Evolutionary conservation across 2,329 filamentous ascomycete genomes (phyloP).

Genomic region (Colletotrichum sp.): DNA sequence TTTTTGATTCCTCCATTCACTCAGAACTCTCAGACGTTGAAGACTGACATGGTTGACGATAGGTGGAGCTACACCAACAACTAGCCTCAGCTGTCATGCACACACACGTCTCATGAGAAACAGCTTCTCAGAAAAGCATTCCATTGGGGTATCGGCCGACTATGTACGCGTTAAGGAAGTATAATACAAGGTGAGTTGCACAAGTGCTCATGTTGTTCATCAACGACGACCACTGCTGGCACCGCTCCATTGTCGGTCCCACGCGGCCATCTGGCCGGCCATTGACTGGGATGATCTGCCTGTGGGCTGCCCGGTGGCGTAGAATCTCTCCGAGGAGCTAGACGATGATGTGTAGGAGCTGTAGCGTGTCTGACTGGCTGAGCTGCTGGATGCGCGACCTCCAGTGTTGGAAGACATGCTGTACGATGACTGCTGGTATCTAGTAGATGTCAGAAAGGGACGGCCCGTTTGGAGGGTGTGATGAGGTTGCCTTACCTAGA

Average conservation of each 20-base stretch:
- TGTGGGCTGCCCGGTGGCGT: neutral
- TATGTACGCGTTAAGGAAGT: neutral
- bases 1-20: neutral
- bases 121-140: neutral
- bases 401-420: slow-evolving; percentile 7
- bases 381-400: neutral
- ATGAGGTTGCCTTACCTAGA: neutral
- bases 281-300: neutral
- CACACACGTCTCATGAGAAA: neutral
- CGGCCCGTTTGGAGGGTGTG: neutral
- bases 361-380: neutral
- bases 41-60: neutral
- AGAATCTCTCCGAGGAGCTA: neutral
- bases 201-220: neutral
- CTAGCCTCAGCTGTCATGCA: neutral
- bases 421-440: slow-evolving; percentile 1
- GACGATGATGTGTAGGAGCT: neutral
- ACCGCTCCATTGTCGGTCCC: neutral
- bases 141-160: neutral
- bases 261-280: neutral
- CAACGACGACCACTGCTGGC: neutral
- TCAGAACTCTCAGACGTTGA: neutral
- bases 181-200: neutral
- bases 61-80: neutral
- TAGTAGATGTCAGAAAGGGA: neutral